Percentiles rank a stretch among this genome's conserved stretches.
These are phyloP conservation scores for Monosporozyma siamensis DNA, from an alignment of 805 yeast species.

Conservation along the genomic window DNA sequence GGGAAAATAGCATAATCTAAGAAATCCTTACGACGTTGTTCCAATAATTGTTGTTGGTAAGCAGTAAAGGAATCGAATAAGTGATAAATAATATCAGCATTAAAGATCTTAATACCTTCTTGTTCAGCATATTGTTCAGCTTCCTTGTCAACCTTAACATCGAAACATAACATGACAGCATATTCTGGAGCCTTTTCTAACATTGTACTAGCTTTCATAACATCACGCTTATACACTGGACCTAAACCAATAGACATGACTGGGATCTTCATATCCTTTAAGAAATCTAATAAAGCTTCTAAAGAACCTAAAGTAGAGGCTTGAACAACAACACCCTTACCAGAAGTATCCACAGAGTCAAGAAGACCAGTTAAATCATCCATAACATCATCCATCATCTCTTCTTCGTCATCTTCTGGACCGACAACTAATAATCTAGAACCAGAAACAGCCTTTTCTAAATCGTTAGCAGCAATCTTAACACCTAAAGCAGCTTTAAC, in stretches of 20 bases:
- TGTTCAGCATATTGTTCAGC: conserved; percentile 97
- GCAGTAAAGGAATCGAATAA: conserved; percentile 90
- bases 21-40: conserved; percentile 82
- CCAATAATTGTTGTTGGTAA: conserved; percentile 80
- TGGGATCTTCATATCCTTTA: conserved; percentile 97
- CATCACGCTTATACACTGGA: conserved; percentile 96
- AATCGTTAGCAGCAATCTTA: conserved; percentile 93
- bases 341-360: conserved; percentile 90
- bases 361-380: conserved; percentile 91
- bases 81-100: conserved; percentile 94
- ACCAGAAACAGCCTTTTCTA: conserved; percentile 98
- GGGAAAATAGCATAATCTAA: conserved; percentile 89
- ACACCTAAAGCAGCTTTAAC: conserved; percentile 99
- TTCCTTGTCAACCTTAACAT: conserved; percentile 93
- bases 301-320: conserved; percentile 97
- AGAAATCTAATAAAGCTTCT: conserved; percentile 93
- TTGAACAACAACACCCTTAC: conserved; percentile 96
- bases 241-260: conserved; percentile 98
- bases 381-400: conserved; percentile 96
- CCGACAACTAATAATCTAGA: conserved; percentile 91
- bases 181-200: conserved; percentile 89
- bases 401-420: conserved; percentile 96
- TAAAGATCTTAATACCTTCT: conserved; percentile 83
- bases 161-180: conserved; percentile 98
- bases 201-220: conserved; percentile 95